Evolutionary conservation across 257 asterid species (phyloP).

Genomic region (Cynanchum wilfordii): DNA sequence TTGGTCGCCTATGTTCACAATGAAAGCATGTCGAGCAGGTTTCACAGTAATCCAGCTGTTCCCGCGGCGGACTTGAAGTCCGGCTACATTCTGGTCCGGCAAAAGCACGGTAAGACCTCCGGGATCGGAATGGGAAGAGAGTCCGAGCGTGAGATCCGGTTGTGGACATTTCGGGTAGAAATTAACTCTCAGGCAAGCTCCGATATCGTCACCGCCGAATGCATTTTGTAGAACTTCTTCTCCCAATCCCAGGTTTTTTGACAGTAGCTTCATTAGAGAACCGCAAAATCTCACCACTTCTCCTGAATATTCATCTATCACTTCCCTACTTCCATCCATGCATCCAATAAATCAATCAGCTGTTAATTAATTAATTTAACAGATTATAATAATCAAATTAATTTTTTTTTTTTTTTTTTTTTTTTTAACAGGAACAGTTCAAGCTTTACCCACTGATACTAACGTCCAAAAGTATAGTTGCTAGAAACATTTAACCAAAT

Average conservation of each 20-base stretch:
- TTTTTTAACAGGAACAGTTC: no score
- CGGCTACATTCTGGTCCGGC: slow-evolving; percentile 63
- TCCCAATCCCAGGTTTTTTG: slow-evolving; percentile 51
- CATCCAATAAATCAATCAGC: neutral
- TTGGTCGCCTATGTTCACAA: slow-evolving; percentile 81
- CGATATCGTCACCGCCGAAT: slow-evolving; percentile 70
- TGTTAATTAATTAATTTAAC: neutral
- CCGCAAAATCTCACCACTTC: slow-evolving; percentile 68
- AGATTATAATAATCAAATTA: no score
- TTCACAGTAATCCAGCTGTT: slow-evolving; percentile 65
- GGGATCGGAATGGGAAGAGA: slow-evolving; percentile 84
- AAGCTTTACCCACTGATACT: no score
- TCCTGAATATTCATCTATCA: slow-evolving; percentile 52
- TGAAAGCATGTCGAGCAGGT: slow-evolving; percentile 73
- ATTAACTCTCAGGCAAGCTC: slow-evolving; percentile 80
- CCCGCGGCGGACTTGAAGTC: slow-evolving; percentile 68
- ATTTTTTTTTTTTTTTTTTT: no score
- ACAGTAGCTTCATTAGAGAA: slow-evolving; percentile 42
- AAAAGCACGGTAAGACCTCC: slow-evolving; percentile 78
- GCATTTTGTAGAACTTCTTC: slow-evolving; percentile 49
- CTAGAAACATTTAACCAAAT: no score
- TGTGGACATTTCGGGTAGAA: slow-evolving; percentile 85
- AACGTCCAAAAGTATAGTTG: no score
- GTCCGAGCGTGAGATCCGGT: slow-evolving; percentile 73
- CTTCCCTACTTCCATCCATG: slow-evolving; percentile 37